Evolutionary conservation across 768 basidiomycete genomes (phyloP).

Genomic region (Leccinum rimulosum): DNA sequence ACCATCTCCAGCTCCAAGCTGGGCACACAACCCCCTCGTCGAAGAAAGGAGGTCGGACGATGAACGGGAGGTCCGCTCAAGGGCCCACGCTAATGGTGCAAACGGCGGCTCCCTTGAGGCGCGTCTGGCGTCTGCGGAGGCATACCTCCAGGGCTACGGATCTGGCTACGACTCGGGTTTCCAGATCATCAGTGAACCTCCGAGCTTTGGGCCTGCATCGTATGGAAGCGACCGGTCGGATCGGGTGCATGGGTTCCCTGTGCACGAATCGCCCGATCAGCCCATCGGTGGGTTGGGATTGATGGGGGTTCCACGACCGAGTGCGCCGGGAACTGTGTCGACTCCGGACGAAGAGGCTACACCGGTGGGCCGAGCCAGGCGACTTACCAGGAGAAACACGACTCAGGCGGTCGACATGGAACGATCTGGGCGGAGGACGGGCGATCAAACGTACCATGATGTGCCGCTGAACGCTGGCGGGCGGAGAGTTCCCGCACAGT

Average conservation of each 20-base stretch:
- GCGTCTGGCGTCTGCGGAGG: constrained; percentile 35
- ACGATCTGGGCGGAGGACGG: constrained; percentile 19
- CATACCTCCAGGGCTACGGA: constrained; percentile 36
- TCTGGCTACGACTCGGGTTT: constrained; percentile 34
- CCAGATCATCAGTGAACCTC: constrained; percentile 19
- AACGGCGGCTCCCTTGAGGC: constrained; percentile 11
- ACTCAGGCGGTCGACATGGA: constrained; percentile 18
- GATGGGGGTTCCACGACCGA: constrained; percentile 25
- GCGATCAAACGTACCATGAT: constrained; percentile 14
- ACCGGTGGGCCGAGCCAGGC: constrained; percentile 20
- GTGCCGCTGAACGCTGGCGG: constrained; percentile 14
- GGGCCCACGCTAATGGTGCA: constrained; percentile 10
- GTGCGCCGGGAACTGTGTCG: constrained; percentile 23
- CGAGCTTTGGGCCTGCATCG: constrained; percentile 18
- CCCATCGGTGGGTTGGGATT: constrained; percentile 27
- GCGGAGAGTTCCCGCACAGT: constrained; percentile 19
- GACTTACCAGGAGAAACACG: constrained; percentile 25
- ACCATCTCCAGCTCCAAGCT: constrained; percentile 26
- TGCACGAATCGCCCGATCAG: constrained; percentile 29
- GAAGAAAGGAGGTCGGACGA: constrained; percentile 32
- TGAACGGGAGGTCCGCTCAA: constrained; percentile 21
- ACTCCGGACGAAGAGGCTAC: constrained; percentile 29
- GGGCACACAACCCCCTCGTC: constrained; percentile 29
- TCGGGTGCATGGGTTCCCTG: constrained; percentile 24
- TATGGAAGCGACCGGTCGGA: constrained; percentile 20